A percentile compares a stretch with the other conserved stretches of the same genome.
Conservation (phyloP, 2,329 filamentous ascomycete genomes). For the Zasmidium cellare region DNA sequence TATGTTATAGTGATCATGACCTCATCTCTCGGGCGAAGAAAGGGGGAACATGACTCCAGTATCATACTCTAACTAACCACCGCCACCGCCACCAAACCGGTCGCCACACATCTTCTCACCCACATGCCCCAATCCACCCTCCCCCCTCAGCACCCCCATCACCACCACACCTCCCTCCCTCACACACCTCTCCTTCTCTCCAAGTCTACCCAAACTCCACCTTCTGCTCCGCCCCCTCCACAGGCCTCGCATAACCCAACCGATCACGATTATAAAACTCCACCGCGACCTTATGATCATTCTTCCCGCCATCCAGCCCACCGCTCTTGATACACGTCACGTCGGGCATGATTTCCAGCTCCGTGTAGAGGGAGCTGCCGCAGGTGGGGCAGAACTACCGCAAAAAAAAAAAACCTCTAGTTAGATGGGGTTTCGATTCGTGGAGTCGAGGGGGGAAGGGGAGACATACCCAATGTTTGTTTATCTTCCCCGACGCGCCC, state of each 20-base stretch:
- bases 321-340: constrained; percentile 55
- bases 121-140: too few relatives aligned
- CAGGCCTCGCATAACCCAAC: constrained; percentile 43
- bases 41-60: too few relatives aligned
- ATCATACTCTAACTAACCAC: too few relatives aligned
- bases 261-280: constrained; percentile 58
- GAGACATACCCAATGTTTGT: constrained; percentile 48
- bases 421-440: too few relatives aligned
- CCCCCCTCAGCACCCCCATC: too few relatives aligned
- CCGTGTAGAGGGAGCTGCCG: constrained; percentile 53
- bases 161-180: too few relatives aligned
- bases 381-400: constrained; percentile 55
- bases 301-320: constrained; percentile 50
- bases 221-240: constrained; percentile 53
- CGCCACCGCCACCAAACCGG: too few relatives aligned
- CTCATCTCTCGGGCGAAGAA: too few relatives aligned
- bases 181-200: too few relatives aligned
- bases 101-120: too few relatives aligned
- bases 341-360: constrained; percentile 56
- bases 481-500: constrained; percentile 55
- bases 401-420: too few relatives aligned
- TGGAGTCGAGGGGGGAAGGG: not conserved
- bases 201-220: constrained; percentile 26
- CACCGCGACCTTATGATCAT: constrained; percentile 46
- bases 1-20: too few relatives aligned